Evolutionary conservation across 495 filamentous ascomycete species (phyloP).

Genomic region (Durotheca rogersii): DNA sequence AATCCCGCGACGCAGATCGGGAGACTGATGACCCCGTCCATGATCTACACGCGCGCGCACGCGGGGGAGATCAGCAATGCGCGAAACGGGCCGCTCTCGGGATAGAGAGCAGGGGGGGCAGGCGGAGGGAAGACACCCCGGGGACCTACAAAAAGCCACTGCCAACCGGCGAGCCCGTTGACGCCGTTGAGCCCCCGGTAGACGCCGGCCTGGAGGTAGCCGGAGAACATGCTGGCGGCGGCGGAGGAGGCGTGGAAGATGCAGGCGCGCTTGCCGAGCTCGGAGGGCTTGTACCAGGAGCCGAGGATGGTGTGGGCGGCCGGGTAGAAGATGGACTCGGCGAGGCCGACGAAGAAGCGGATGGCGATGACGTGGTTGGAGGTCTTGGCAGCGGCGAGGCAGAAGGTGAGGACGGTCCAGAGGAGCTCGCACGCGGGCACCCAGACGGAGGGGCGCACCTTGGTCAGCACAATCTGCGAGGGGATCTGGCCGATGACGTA

Average conservation of each 20-base stretch:
- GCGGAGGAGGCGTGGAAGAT: slow-evolving; percentile 42
- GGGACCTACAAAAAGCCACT: slow-evolving; percentile 49
- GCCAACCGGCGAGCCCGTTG: slow-evolving; percentile 50
- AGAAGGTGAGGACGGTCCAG: slow-evolving; percentile 41
- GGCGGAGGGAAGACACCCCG: neutral
- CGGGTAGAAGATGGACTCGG: slow-evolving; percentile 47
- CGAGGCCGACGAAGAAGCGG: slow-evolving; percentile 51
- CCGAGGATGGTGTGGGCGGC: slow-evolving; percentile 33
- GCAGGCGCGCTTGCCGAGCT: slow-evolving; percentile 38
- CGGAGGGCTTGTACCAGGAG: slow-evolving; percentile 35
- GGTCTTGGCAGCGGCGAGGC: slow-evolving; percentile 33
- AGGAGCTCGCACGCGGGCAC: slow-evolving; percentile 42
- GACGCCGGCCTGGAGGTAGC: slow-evolving; percentile 52
- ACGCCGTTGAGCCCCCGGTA: slow-evolving; percentile 47
- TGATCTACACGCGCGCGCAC: slow-evolving; percentile 22
- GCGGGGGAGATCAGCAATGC: neutral
- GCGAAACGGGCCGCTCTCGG: neutral
- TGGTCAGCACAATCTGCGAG: slow-evolving; percentile 47
- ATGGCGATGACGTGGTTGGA: slow-evolving; percentile 33
- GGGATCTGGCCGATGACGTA: slow-evolving; percentile 43
- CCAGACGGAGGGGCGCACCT: slow-evolving; percentile 44
- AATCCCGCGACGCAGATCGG: slow-evolving; percentile 49
- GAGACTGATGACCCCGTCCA: slow-evolving; percentile 51
- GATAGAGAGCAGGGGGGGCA: neutral
- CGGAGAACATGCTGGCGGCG: slow-evolving; percentile 32